Percentiles rank a stretch among this genome's conserved stretches.
Evolutionary conservation across 805 yeast species (phyloP).

Genomic region (Saccharomyces paradoxus): DNA sequence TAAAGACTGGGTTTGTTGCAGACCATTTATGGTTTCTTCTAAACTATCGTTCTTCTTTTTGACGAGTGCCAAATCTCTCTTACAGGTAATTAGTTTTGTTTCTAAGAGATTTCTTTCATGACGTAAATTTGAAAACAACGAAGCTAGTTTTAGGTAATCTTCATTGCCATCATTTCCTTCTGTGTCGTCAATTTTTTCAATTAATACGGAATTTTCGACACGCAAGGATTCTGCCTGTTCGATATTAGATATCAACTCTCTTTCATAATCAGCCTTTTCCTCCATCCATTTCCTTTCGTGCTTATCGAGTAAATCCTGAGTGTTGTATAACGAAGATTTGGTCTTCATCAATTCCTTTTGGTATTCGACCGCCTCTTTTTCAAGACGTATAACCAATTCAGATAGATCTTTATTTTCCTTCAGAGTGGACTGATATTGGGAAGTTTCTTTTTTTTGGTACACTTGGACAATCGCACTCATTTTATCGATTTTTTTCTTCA

Average conservation of each 20-base stretch:
- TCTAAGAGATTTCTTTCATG: conserved; percentile 6
- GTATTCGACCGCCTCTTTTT: not conserved
- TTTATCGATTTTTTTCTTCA: not conserved
- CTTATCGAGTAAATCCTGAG: conserved; percentile 28
- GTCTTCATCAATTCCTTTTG: not conserved
- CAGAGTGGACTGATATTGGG: not conserved
- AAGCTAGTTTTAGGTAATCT: not conserved
- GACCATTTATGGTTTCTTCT: not conserved
- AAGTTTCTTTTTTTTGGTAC: not conserved
- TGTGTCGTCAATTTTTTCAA: not conserved
- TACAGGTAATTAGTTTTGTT: not conserved
- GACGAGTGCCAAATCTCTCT: not conserved
- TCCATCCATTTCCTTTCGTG: conserved; percentile 40
- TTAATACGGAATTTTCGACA: not conserved
- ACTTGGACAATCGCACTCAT: not conserved
- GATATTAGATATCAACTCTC: conserved; percentile 6
- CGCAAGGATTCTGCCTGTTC: not conserved
- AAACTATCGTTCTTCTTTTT: not conserved
- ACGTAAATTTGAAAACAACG: conserved; percentile 6
- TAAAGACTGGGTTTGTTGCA: not conserved
- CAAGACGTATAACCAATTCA: not conserved
- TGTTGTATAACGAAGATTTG: conserved; percentile 1
- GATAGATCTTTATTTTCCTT: not conserved
- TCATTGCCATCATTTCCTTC: not conserved
- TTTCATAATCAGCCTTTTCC: conserved; percentile 37